Percentiles rank a stretch among this genome's conserved stretches.
Conservation (phyloP, 148 eudicot species). For the Talinum fruticosum region DNA sequence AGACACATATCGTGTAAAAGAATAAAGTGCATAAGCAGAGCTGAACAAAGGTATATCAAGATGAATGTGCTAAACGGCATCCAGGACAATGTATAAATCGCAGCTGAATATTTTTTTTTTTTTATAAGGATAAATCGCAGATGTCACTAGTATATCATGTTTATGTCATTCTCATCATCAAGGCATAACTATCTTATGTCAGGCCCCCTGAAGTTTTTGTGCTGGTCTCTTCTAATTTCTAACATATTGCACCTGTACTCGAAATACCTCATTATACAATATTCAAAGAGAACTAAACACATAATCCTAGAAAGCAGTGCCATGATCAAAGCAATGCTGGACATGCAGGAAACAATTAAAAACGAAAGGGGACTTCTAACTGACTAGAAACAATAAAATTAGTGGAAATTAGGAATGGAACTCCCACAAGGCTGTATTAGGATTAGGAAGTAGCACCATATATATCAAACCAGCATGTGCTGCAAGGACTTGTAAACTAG, state of each 20-base stretch:
- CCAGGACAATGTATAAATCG: neutral
- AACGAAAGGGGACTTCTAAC: neutral
- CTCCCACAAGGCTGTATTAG: neutral
- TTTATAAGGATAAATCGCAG: neutral
- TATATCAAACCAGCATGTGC: neutral
- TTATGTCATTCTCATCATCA: neutral
- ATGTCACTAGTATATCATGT: neutral
- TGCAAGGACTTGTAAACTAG: neutral
- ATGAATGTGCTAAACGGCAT: neutral
- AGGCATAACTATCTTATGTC: too few species aligned
- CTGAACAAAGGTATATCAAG: too few species aligned
- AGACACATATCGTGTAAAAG: too few species aligned
- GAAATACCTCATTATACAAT: too few species aligned
- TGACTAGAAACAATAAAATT: slow-evolving; percentile 8
- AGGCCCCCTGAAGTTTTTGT: too few species aligned
- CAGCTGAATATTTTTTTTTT: too few species aligned
- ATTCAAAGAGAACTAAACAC: neutral
- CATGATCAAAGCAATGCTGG: neutral
- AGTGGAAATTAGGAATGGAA: slow-evolving; percentile 5
- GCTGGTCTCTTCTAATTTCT: too few species aligned
- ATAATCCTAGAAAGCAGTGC: neutral
- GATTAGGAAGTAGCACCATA: neutral
- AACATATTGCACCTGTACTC: too few species aligned
- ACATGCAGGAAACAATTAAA: neutral
- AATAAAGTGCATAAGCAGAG: too few species aligned